Percentiles rank a stretch among this genome's conserved stretches.
Evolutionary conservation across 148 eudicot species (phyloP).

Genomic region (Rhododendron mucronatum): DNA sequence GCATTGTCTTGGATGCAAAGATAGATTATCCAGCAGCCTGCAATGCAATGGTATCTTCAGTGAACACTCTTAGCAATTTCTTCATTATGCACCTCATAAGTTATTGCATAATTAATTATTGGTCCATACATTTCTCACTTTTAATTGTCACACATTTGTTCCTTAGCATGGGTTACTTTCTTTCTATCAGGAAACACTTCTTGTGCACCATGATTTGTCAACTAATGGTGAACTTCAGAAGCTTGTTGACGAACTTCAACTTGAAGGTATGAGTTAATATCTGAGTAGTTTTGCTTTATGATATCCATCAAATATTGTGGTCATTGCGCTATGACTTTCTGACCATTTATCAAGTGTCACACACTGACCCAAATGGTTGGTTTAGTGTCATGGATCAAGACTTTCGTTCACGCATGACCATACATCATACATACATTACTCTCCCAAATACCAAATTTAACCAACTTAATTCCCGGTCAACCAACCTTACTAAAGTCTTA

Average conservation of each 20-base stretch:
- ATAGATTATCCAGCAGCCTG: constrained; percentile 93
- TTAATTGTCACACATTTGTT: not conserved
- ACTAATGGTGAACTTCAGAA: constrained; percentile 46
- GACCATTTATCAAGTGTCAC: not conserved
- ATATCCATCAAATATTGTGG: not conserved
- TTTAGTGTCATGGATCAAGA: not conserved
- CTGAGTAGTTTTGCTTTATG: not conserved
- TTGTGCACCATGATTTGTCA: constrained; percentile 67
- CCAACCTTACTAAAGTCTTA: not conserved
- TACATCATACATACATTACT: not conserved
- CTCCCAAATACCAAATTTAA: not conserved
- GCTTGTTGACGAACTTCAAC: constrained; percentile 48
- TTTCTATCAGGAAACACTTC: constrained; percentile 76
- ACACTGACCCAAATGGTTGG: not conserved
- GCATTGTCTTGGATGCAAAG: constrained; percentile 69
- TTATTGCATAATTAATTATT: not conserved
- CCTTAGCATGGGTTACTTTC: not conserved
- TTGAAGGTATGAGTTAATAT: constrained; percentile 41
- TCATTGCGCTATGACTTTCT: not conserved
- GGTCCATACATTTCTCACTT: not conserved
- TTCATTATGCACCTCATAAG: not conserved
- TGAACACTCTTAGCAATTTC: not conserved
- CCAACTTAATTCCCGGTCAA: not conserved
- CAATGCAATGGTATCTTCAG: constrained; percentile 73
- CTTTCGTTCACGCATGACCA: not conserved